phyloP scores from a whole-genome alignment of 73 alveolate species.

The Paramecium sexaurelia region DNA sequence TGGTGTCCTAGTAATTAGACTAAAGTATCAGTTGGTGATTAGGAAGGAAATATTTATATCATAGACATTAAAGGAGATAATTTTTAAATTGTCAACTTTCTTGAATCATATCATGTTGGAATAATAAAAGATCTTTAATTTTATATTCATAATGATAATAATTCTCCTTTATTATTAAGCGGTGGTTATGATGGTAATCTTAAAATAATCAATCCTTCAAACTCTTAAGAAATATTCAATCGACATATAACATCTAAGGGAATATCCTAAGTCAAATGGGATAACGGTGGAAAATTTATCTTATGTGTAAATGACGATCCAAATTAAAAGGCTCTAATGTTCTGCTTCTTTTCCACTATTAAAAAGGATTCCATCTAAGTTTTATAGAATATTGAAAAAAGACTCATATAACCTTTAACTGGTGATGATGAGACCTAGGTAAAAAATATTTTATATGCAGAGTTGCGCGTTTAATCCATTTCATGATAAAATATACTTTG shows the following conservation, averaged over 20 bases:
- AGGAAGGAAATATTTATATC: constrained; percentile 2
- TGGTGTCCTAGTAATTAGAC: constrained; percentile 1
- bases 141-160: constrained; percentile 40
- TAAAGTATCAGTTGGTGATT: background rate
- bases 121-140: constrained; percentile 41
- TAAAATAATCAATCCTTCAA: background rate
- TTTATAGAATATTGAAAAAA: background rate
- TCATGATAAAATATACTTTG: background rate
- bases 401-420: background rate
- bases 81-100: background rate
- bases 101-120: constrained; percentile 8
- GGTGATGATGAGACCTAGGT: constrained; percentile 46
- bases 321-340: background rate
- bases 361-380: background rate
- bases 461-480: background rate
- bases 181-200: constrained; percentile 50
- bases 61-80: background rate
- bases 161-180: background rate
- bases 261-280: constrained; percentile 37
- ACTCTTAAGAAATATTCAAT: background rate
- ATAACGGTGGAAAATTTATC: constrained; percentile 27
- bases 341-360: constrained; percentile 8
- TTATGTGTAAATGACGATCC: constrained; percentile 10
- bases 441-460: background rate
- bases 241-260: constrained; percentile 16